Conservation (phyloP, 805 yeast species). For the Metschnikowia baotianmanensis region DNA sequence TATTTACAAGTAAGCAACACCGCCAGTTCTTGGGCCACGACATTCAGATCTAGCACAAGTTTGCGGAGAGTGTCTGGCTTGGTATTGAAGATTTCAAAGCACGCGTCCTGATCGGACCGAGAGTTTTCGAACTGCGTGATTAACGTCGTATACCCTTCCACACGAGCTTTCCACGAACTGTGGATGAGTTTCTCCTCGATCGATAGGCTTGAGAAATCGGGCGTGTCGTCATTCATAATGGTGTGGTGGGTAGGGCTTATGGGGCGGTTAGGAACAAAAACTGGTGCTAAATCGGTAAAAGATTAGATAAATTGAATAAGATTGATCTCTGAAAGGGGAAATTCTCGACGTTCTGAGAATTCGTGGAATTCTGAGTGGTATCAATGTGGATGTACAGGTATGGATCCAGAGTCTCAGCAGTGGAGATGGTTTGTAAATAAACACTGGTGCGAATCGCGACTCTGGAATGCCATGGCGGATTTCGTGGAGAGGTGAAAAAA, state of each 20-base stretch:
- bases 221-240: conserved; percentile 33
- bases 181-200: conserved; percentile 57
- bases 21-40: conserved; percentile 88
- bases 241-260: no score
- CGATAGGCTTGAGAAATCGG: conserved; percentile 61
- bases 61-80: conserved; percentile 56
- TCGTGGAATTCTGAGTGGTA: background rate
- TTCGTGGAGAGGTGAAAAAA: no score
- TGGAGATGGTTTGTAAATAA: conserved; percentile 12
- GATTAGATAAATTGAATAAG: background rate
- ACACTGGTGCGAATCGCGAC: conserved; percentile 3
- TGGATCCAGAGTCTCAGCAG: background rate
- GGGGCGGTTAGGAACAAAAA: no score
- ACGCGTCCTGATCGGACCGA: conserved; percentile 52
- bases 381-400: background rate
- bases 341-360: background rate
- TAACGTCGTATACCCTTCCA: conserved; percentile 72
- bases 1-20: conserved; percentile 53
- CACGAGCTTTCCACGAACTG: conserved; percentile 77
- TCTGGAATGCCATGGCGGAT: no score
- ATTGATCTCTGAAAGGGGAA: background rate
- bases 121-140: conserved; percentile 50
- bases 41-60: conserved; percentile 75
- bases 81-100: conserved; percentile 49
- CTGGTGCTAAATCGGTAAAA: background rate